Percentiles rank a stretch among this genome's conserved stretches.
Evolutionary conservation across 306 rosid genomes (phyloP).

Genomic region (Lotus japonicus): DNA sequence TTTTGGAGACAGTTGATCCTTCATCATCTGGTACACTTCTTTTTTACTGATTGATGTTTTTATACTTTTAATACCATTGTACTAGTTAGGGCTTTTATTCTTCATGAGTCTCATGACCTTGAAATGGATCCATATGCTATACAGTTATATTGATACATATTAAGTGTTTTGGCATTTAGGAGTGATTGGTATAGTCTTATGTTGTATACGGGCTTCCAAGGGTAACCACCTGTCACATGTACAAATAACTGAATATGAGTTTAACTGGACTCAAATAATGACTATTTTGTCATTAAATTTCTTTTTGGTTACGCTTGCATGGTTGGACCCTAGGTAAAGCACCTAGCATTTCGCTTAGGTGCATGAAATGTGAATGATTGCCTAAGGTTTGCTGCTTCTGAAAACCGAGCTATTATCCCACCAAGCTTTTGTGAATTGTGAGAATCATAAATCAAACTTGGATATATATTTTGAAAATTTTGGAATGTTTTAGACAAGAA

Average conservation of each 20-base stretch:
- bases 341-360: no score
- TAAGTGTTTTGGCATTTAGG: not conserved
- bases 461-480: not conserved
- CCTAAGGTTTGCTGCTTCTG: not conserved
- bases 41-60: not conserved
- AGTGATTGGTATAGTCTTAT: not conserved
- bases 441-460: not conserved
- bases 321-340: no score
- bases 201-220: not conserved
- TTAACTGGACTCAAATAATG: not conserved
- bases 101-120: not conserved
- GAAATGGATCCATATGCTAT: not conserved
- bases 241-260: not conserved
- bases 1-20: constrained; percentile 79
- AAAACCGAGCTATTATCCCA: no score
- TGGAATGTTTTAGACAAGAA: not conserved
- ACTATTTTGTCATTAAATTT: no score
- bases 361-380: not conserved
- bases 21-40: constrained; percentile 55
- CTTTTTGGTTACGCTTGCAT: no score
- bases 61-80: not conserved
- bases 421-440: not conserved
- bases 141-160: not conserved
- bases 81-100: not conserved
- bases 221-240: not conserved